Evolutionary conservation across 495 filamentous ascomycete species (phyloP).

Genomic region (Tuber indicum): DNA sequence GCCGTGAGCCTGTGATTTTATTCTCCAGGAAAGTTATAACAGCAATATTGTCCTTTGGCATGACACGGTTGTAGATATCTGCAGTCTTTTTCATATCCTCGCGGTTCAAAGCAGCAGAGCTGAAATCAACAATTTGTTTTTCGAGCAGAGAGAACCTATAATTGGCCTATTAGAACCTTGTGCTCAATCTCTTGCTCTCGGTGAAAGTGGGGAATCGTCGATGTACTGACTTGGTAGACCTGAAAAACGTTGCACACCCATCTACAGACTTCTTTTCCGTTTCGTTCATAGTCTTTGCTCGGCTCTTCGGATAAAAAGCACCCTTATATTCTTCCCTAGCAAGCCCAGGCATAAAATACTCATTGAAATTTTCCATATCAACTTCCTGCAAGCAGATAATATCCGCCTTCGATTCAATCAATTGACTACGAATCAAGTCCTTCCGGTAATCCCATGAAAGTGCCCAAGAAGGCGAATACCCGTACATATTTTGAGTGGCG

Average conservation of each 20-base stretch:
- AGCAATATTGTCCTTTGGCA: constrained; percentile 95
- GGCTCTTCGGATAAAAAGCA: constrained; percentile 76
- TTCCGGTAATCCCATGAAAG: constrained; percentile 80
- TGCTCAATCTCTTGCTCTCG: not conserved
- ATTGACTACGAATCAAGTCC: constrained; percentile 65
- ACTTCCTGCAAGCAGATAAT: constrained; percentile 91
- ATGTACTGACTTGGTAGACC: constrained; percentile 59
- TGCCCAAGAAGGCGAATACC: constrained; percentile 72
- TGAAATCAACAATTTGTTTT: constrained; percentile 87
- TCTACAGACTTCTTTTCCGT: constrained; percentile 80
- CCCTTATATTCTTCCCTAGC: constrained; percentile 84
- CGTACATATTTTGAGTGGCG: constrained; percentile 74
- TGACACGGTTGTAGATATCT: constrained; percentile 94
- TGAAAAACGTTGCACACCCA: constrained; percentile 95
- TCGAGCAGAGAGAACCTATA: constrained; percentile 71
- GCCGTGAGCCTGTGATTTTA: constrained; percentile 70
- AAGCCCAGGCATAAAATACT: constrained; percentile 75
- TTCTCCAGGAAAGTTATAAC: constrained; percentile 88
- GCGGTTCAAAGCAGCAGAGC: constrained; percentile 81
- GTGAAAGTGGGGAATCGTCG: constrained; percentile 2
- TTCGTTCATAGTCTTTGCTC: constrained; percentile 84
- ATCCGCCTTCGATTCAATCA: constrained; percentile 76
- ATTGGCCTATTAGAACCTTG: not conserved
- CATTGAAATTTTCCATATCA: constrained; percentile 79
- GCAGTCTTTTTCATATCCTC: constrained; percentile 92